Evolutionary conservation across 768 basidiomycete species (phyloP).

Genomic region (Calocera viscosa): DNA sequence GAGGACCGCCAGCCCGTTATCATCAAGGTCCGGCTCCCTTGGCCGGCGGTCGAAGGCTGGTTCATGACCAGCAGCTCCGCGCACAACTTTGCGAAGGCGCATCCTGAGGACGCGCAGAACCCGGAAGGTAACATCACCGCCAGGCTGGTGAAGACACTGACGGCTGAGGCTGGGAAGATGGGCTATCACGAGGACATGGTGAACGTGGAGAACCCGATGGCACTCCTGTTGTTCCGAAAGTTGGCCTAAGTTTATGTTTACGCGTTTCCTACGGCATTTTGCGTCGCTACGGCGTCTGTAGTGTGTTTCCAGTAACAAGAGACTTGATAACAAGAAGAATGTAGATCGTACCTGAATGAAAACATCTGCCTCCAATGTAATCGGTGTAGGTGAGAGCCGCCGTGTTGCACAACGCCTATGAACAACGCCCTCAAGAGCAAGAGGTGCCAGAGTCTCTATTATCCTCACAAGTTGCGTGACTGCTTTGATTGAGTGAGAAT

Average conservation of each 20-base stretch:
- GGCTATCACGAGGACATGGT: neutral
- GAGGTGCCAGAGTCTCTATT: too few relatives aligned
- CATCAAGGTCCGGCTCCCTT: neutral
- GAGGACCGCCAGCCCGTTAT: neutral
- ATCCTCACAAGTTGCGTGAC: too few relatives aligned
- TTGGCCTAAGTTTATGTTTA: neutral
- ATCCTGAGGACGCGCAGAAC: neutral
- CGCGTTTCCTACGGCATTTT: neutral
- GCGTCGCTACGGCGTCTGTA: neutral
- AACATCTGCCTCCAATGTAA: too few relatives aligned
- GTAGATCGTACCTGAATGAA: too few relatives aligned
- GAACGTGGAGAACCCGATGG: constrained; percentile 2
- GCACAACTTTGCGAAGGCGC: neutral
- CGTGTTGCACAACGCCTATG: too few relatives aligned
- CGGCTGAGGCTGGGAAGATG: neutral
- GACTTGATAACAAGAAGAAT: too few relatives aligned
- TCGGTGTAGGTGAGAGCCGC: too few relatives aligned
- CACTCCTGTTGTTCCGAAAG: neutral
- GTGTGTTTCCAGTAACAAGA: neutral
- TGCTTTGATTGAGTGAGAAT: too few relatives aligned
- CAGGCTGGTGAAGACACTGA: neutral
- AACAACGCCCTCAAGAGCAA: too few relatives aligned
- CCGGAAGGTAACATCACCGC: neutral
- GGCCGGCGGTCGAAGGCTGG: neutral
- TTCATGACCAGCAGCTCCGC: neutral